These are phyloP conservation scores for Collybiopsis confluens DNA, from an alignment of 768 basidiomycete genomes.

Conservation along the genomic window DNA sequence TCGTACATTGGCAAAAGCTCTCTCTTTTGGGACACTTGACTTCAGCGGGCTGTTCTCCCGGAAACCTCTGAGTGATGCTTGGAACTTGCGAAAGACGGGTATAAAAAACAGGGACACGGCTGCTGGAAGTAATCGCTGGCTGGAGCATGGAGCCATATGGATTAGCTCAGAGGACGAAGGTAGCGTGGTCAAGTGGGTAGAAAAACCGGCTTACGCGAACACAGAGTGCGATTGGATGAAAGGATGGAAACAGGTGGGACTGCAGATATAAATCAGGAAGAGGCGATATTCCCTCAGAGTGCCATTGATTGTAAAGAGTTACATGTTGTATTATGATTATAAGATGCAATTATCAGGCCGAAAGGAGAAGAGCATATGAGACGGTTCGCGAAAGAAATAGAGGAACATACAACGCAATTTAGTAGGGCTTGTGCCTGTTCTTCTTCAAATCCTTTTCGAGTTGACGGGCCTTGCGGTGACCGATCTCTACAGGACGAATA, in stretches of 20 bases:
- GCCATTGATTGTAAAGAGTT: no score
- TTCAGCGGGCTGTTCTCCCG: not conserved
- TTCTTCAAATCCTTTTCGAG: constrained; percentile 91
- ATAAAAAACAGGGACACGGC: not conserved
- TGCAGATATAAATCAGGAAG: not conserved
- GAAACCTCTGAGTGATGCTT: not conserved
- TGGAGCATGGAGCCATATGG: not conserved
- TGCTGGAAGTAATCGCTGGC: not conserved
- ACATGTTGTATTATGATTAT: not conserved
- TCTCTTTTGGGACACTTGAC: not conserved
- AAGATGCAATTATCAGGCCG: not conserved
- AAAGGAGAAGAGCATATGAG: not conserved
- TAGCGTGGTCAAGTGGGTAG: not conserved
- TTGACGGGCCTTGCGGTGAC: constrained; percentile 86
- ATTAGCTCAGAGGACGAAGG: not conserved
- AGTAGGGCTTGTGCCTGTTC: constrained; percentile 82
- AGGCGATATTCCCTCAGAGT: no score
- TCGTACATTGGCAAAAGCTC: not conserved
- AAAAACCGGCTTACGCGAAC: not conserved
- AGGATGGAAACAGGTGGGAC: not conserved
- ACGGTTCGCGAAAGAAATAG: not conserved
- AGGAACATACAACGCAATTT: constrained; percentile 12
- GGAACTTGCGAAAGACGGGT: not conserved
- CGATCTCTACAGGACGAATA: constrained; percentile 90
- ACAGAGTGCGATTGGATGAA: not conserved